Base-by-base conservation (phyloP, 768 basidiomycete species). In the Macrolepiota albuminosa region DNA sequence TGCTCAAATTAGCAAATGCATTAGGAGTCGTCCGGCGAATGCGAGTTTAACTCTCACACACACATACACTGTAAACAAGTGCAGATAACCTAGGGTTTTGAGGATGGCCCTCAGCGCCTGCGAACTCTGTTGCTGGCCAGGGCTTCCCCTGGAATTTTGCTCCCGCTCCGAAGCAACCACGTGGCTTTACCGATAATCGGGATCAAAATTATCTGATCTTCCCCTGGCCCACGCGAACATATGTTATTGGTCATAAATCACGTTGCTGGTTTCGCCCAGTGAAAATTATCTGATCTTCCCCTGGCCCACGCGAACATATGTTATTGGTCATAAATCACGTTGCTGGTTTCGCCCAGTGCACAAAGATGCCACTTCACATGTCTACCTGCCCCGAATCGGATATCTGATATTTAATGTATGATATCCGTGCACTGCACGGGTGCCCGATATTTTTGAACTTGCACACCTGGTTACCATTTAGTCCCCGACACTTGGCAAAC, bases 161-260 rank as follows among this genome's bases (percentile, higher is more conserved):
- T 42, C 29, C 54, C 54, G 54, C 29, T 54, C 40, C 54, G 53
- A 54, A 33, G 49, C 18, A 3, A 40, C 37, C 37, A 54, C 54
- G 54, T 54, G 54, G 54, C 39, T 21, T 42, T 31, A 29, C 29
- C 53, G 54, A 54, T 10, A 13, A 54, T 54, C 54, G 39, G 54
- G 54, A 54, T 54, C 54, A 54, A 54, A 14, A 18, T 4, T 14
- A 43, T 21, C 4, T n/a, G 40, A 43, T 54, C n/a, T 13, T 21
- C 16, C 26, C 29, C 7, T 21, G 39, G 18, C 34, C 33, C 39
- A 42, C 39, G 53, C 11, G 39, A 42, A 10, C 39, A 29, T 21
- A 43, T 36, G 52, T 54, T 31, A 16, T 37, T 16, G 13, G 36
- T 14, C 51, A 53, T 21, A 54, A 54, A 43, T 54, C 53, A 54